phyloP scores from a whole-genome alignment of 2,329 filamentous ascomycete species.

The Orbilia javanica region DNA sequence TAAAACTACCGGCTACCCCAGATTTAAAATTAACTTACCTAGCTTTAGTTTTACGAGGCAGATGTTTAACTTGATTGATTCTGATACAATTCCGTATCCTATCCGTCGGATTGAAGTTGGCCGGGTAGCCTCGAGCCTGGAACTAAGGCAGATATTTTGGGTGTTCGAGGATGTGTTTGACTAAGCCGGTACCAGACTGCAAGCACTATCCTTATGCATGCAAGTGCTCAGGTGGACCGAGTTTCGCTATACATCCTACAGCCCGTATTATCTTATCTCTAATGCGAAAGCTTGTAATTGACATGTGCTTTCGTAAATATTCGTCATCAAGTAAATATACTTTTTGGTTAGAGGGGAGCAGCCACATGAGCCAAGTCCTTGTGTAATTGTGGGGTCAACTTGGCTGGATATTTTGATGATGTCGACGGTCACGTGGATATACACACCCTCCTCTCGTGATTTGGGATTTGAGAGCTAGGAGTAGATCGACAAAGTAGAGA shows the following conservation, averaged over 20 bases:
- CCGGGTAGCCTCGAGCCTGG: not conserved
- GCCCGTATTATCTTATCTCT: conserved; percentile 6
- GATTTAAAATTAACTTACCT: not conserved
- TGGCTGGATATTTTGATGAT: not conserved
- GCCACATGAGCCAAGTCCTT: not conserved
- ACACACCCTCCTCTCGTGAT: not conserved
- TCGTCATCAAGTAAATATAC: not conserved
- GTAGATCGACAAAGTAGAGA: not conserved
- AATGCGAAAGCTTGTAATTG: not conserved
- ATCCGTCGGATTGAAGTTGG: not conserved
- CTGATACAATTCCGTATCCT: conserved; percentile 3
- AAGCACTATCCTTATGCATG: not conserved
- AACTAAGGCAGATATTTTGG: conserved; percentile 8
- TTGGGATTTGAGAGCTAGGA: not conserved
- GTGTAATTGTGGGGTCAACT: not conserved
- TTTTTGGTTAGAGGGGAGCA: not conserved
- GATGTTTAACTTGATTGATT: not conserved
- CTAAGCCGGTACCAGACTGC: not conserved
- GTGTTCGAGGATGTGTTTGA: conserved; percentile 6
- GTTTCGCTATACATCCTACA: not conserved
- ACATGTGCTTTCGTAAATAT: conserved; percentile 11
- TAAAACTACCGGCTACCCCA: not conserved
- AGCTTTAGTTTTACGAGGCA: not conserved
- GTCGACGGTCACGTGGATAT: not conserved
- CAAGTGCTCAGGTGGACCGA: conserved; percentile 14